Evolutionary conservation across 2,329 filamentous ascomycete genomes (phyloP).

Genomic region (Cryphonectria radicalis): DNA sequence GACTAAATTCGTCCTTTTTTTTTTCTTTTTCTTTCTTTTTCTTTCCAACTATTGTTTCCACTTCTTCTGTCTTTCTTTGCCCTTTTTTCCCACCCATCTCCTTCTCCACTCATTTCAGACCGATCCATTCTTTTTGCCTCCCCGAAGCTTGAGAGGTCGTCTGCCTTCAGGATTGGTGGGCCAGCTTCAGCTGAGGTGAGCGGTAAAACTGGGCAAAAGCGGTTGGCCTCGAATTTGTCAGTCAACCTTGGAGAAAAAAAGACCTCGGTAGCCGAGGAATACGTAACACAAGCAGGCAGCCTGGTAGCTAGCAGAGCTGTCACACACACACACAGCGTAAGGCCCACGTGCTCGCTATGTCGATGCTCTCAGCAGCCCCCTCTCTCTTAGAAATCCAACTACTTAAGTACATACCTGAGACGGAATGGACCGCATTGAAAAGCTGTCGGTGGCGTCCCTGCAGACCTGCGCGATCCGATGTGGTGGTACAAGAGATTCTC

Average conservation of each 20-base stretch:
- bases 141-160: background rate
- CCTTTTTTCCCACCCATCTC: background rate
- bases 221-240: background rate
- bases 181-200: conserved; percentile 15
- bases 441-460: background rate
- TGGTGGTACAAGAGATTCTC: background rate
- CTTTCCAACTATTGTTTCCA: background rate
- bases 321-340: background rate
- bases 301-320: background rate
- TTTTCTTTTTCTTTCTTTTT: background rate
- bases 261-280: background rate
- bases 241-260: background rate
- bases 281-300: background rate
- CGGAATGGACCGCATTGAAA: background rate
- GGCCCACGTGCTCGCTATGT: background rate
- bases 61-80: background rate
- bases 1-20: background rate
- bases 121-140: background rate
- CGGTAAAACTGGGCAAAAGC: conserved; percentile 7
- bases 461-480: background rate
- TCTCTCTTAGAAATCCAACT: background rate
- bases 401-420: background rate
- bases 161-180: background rate
- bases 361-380: background rate
- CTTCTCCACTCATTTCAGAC: background rate